Evolutionary conservation across 2,329 filamentous ascomycete species (phyloP), one percentile per base, ranked within the genome.

Genomic region (Dactylellina parvicollis): DNA sequence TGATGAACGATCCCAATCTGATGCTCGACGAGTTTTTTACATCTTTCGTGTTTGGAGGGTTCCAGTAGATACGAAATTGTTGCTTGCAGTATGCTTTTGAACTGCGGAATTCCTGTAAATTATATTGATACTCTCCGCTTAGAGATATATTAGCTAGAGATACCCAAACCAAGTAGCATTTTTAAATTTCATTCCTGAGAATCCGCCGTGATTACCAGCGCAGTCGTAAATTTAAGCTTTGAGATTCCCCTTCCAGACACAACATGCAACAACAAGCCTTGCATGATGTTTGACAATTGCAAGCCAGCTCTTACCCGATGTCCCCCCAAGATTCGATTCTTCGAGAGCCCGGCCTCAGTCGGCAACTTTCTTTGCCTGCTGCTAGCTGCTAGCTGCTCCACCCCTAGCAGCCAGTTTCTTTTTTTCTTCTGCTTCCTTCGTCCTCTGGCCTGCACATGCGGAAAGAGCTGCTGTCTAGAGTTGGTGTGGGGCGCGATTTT

Each of bases 11-110:
- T 36, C 69, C 69, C 4, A 73, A 73, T 38, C 54, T 73, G 12
- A 73, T 73, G 69, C 54, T 73, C n/a, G 69, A 73, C n/a, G 69
- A 73, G 24, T 73, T 73, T 38, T 73, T 73, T 28, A 73, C 69
- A 8, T 73, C 69, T 1, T 73, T 73, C 16, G 69, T 73, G 1
- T 73, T 73, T 61, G 69, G 69, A 18, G 69, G 69, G 12, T 73
- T 73, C 36, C 60, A 66, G 24, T 73, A 28, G 22, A 32, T 36
- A 16, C 24, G 18, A 20, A 30, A 22, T 16, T 26, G 16, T 42
- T 52, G 12, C 14, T 36, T 9, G 4, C 18, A 54, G 16, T 22
- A 12, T 20, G 14, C n/a, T 22, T 30, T 16, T 54, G 20, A 52
- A 32, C 5, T 32, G 30, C 12, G 34, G 4, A 38, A 14, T 14